Conservation (phyloP, 1,139 yeast genomes). For the Waltiozyma sp. region DNA sequence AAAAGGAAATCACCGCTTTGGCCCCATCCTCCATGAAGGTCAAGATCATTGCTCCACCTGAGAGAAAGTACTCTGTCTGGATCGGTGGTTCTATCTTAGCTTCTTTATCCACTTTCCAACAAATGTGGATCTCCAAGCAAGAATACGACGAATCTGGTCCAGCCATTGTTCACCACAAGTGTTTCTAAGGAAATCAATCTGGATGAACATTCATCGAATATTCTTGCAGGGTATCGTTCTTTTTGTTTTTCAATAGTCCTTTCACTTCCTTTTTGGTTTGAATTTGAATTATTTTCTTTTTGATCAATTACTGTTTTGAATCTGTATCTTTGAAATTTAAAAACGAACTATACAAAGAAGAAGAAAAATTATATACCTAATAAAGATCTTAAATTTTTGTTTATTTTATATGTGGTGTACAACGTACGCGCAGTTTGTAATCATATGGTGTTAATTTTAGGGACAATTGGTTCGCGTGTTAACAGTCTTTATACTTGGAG, state of each 20-base stretch:
- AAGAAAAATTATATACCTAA: not conserved
- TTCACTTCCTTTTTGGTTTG: not conserved
- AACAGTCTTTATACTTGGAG: too few species aligned
- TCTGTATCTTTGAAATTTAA: not conserved
- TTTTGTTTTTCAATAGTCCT: not conserved
- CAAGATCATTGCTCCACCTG: constrained; percentile 98
- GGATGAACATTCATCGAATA: not conserved
- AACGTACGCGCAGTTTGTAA: too few species aligned
- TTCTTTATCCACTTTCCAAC: constrained; percentile 98
- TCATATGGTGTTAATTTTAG: too few species aligned
- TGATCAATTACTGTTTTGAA: not conserved
- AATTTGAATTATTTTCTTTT: not conserved
- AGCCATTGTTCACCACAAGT: constrained; percentile 98
- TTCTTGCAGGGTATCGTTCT: not conserved
- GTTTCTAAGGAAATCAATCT: constrained; percentile 60
- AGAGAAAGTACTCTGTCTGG: constrained; percentile 99
- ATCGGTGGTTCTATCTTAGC: constrained; percentile 99
- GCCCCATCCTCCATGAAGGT: constrained; percentile 99
- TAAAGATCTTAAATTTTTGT: not conserved
- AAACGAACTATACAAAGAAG: not conserved
- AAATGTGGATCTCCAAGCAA: constrained; percentile 99
- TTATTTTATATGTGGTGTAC: too few species aligned
- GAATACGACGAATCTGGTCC: constrained; percentile 99
- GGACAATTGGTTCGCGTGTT: too few species aligned
- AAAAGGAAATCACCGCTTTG: constrained; percentile 98